Percentiles rank a stretch among this genome's conserved stretches.
phyloP scores from a whole-genome alignment of 2,329 filamentous ascomycete species.

The Colletotrichum brevisporum region DNA sequence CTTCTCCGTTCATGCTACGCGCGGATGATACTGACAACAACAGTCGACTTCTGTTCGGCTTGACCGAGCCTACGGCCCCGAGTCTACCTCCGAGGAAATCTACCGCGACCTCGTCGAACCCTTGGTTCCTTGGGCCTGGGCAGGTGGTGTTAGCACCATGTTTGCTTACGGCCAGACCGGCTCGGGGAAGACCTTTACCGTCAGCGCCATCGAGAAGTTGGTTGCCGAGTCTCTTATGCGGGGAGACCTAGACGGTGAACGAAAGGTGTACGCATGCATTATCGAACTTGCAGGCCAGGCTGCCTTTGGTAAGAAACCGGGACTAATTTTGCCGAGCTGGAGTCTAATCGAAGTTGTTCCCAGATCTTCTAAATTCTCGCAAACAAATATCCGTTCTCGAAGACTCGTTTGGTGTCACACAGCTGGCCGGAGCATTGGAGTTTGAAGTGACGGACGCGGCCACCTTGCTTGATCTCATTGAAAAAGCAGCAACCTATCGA shows the following conservation, averaged over 20 bases:
- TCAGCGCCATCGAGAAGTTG: conserved; percentile 57
- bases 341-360: conserved; percentile 37
- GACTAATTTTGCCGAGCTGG: conserved; percentile 39
- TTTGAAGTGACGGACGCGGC: conserved; percentile 48
- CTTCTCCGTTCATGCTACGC: neutral
- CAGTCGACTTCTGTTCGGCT: conserved; percentile 53
- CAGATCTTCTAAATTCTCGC: conserved; percentile 55
- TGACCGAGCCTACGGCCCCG: conserved; percentile 53
- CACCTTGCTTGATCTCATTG: conserved; percentile 51
- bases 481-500: conserved; percentile 56
- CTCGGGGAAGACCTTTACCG: conserved; percentile 63
- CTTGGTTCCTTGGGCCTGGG: conserved; percentile 61
- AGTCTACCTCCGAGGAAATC: conserved; percentile 54
- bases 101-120: conserved; percentile 57
- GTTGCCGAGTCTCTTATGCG: conserved; percentile 54
- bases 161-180: conserved; percentile 65
- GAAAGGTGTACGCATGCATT: conserved; percentile 53
- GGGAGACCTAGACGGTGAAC: conserved; percentile 43
- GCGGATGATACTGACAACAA: neutral
- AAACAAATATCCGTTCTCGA: conserved; percentile 59
- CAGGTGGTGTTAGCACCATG: conserved; percentile 63
- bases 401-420: conserved; percentile 59
- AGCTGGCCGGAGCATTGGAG: conserved; percentile 60
- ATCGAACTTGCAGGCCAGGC: conserved; percentile 57
- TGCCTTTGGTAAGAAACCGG: conserved; percentile 45